These are phyloP conservation scores for Dendrocalamus sinicus DNA, from an alignment of 176 grass and related monocot genomes.

Conservation along the genomic window DNA sequence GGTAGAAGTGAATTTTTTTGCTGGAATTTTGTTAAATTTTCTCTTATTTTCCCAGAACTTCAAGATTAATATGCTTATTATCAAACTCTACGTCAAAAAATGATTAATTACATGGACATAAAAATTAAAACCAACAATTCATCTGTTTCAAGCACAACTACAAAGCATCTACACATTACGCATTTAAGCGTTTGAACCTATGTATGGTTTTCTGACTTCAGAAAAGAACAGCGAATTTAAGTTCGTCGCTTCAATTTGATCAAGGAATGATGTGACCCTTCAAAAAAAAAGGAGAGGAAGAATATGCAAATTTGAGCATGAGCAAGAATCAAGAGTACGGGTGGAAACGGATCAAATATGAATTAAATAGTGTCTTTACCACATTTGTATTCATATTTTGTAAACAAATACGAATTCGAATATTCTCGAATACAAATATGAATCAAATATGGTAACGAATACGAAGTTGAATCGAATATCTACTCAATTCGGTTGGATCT, in stretches of 20 bases:
- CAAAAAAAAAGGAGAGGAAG: too few species aligned
- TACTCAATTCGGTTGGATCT: too few species aligned
- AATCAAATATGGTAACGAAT: too few species aligned
- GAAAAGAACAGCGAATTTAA: background rate
- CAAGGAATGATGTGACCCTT: background rate
- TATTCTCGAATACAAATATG: too few species aligned
- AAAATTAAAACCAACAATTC: background rate
- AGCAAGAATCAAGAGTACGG: background rate
- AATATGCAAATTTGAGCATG: background rate
- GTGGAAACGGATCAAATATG: too few species aligned
- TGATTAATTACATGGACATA: background rate
- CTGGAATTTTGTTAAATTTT: background rate
- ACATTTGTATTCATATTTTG: too few species aligned
- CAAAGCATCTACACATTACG: background rate
- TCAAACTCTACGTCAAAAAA: background rate
- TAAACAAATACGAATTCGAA: too few species aligned
- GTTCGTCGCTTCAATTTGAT: background rate
- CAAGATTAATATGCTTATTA: background rate
- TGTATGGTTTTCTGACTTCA: background rate
- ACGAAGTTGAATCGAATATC: too few species aligned
- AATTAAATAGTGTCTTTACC: too few species aligned
- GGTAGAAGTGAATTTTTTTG: background rate
- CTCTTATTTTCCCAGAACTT: background rate
- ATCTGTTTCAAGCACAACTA: background rate
- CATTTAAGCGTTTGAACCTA: background rate